Percentiles rank a stretch among this genome's conserved stretches.
phyloP scores from a whole-genome alignment of 371 early-diverging fungal genomes.

The Globomyces sp. region DNA sequence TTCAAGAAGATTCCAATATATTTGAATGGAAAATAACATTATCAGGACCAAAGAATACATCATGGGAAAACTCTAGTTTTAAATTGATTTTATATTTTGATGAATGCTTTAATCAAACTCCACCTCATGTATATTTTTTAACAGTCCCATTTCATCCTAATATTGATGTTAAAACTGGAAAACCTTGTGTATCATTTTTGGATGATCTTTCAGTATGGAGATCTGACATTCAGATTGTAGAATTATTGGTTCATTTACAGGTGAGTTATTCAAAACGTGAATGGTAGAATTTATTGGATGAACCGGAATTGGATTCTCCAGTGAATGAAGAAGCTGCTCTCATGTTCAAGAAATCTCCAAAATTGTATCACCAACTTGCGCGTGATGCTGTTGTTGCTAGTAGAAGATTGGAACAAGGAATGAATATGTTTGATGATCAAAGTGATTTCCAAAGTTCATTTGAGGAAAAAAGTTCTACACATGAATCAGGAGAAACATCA shows the following conservation, averaged over 20 bases:
- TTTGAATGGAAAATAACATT: conserved; percentile 13
- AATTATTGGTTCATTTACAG: conserved; percentile 36
- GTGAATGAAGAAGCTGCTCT: conserved; percentile 42
- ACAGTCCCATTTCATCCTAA: conserved; percentile 55
- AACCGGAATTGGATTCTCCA: conserved; percentile 39
- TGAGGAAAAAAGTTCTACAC: neutral
- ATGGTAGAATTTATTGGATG: conserved; percentile 33
- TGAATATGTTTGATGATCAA: neutral
- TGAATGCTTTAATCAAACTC: conserved; percentile 38
- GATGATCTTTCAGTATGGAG: conserved; percentile 36
- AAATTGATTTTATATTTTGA: conserved; percentile 39
- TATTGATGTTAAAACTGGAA: conserved; percentile 43
- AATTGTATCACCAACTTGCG: conserved; percentile 47
- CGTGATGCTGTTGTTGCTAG: conserved; percentile 48
- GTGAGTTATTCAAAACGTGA: conserved; percentile 19
- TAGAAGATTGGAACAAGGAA: conserved; percentile 32
- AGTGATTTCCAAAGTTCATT: neutral
- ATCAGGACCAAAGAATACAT: conserved; percentile 7
- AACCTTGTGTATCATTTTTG: conserved; percentile 37
- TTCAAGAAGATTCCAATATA: neutral
- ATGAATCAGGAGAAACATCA: conserved; percentile 7
- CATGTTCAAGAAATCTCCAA: conserved; percentile 32
- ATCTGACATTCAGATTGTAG: conserved; percentile 26
- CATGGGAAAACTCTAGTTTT: conserved; percentile 22
- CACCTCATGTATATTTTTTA: conserved; percentile 41